Conservation (phyloP, 2,329 filamentous ascomycete species). For the Penicillium sp. region DNA sequence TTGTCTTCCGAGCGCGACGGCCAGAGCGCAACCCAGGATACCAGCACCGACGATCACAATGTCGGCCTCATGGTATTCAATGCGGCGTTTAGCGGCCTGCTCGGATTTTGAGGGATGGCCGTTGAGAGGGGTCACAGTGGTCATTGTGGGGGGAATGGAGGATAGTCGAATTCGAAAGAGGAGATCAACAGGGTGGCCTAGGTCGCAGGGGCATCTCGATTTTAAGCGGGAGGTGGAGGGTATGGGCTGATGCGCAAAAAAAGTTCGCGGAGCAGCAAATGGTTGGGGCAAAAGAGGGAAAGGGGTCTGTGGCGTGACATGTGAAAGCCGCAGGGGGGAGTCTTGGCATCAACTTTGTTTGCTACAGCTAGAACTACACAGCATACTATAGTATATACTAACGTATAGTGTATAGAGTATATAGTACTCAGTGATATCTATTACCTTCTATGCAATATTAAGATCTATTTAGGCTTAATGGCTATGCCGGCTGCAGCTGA, state of each 20-base stretch:
- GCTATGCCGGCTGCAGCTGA: too few species aligned
- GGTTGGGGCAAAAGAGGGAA: slow-evolving; percentile 12
- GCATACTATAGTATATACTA: too few species aligned
- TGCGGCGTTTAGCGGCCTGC: slow-evolving; percentile 51
- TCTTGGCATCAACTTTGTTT: slow-evolving; percentile 3
- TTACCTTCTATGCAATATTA: too few species aligned
- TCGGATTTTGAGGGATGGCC: slow-evolving; percentile 28
- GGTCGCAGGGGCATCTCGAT: slow-evolving; percentile 27
- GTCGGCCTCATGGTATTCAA: slow-evolving; percentile 68
- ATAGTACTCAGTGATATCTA: too few species aligned
- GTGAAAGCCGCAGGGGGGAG: slow-evolving; percentile 35
- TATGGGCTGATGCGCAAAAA: slow-evolving; percentile 27
- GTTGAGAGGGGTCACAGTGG: slow-evolving; percentile 27
- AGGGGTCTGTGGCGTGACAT: slow-evolving; percentile 38
- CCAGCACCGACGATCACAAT: slow-evolving; percentile 92
- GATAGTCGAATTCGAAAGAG: slow-evolving; percentile 4
- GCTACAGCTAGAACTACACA: too few species aligned
- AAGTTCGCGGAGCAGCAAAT: slow-evolving; percentile 5
- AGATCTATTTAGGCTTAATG: too few species aligned
- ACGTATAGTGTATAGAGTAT: too few species aligned
- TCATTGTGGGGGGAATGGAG: slow-evolving; percentile 28
- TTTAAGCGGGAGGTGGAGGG: slow-evolving; percentile 18
- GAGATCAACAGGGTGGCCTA: slow-evolving; percentile 19
- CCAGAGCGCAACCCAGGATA: slow-evolving; percentile 84
- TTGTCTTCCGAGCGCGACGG: slow-evolving; percentile 82